Percentiles rank a stretch among this genome's conserved stretches.
Conservation (phyloP, 1,139 yeast genomes). For the Ogataea hybrid region DNA sequence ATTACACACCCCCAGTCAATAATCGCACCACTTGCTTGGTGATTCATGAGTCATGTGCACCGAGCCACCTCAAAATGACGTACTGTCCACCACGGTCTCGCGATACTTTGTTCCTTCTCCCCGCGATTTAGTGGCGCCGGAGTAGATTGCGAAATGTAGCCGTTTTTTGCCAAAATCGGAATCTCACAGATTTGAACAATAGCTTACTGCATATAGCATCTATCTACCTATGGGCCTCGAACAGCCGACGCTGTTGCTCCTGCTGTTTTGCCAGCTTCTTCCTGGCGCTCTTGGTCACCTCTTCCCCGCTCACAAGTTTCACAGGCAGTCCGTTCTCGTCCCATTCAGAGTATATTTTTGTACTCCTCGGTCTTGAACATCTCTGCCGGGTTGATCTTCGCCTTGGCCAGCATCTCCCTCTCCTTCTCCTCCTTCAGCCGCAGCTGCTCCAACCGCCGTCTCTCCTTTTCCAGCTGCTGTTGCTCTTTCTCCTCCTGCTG, state of each 20-base stretch:
- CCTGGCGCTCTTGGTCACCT: constrained; percentile 79
- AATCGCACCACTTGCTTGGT: constrained; percentile 3
- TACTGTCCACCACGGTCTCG: not conserved
- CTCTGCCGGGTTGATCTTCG: constrained; percentile 66
- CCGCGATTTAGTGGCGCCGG: constrained; percentile 1
- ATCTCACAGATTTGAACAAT: not conserved
- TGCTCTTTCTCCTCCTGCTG: constrained; percentile 65
- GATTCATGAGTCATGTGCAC: constrained; percentile 9
- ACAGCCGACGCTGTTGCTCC: constrained; percentile 78
- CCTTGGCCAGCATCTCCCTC: constrained; percentile 63
- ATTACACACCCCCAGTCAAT: not conserved
- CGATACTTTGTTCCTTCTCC: not conserved
- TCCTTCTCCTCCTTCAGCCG: constrained; percentile 56
- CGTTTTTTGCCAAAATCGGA: not conserved
- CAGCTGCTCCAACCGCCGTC: constrained; percentile 42
- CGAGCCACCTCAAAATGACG: constrained; percentile 1
- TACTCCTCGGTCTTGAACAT: constrained; percentile 57
- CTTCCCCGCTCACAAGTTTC: constrained; percentile 75
- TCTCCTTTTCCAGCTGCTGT: constrained; percentile 47
- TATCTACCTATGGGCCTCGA: constrained; percentile 41
- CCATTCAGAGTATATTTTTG: constrained; percentile 64
- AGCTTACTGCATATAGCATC: not conserved
- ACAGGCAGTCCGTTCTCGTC: constrained; percentile 85
- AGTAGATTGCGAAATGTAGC: not conserved
- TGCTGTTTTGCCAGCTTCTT: constrained; percentile 79